Evolutionary conservation across 306 rosid genomes (phyloP).

Genomic region (Bauhinia variegata): DNA sequence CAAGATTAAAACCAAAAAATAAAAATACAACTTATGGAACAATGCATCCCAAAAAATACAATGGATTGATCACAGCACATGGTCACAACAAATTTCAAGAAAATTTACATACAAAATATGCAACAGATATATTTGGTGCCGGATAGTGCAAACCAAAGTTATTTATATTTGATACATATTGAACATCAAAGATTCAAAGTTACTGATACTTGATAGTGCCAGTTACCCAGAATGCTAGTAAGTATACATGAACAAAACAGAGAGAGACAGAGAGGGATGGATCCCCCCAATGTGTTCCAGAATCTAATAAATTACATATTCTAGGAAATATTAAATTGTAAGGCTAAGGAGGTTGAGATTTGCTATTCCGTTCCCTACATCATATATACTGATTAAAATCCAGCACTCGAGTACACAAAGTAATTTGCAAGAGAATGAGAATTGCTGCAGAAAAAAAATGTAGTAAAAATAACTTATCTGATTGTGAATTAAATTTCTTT

Average conservation of each 20-base stretch:
- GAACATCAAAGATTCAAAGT: neutral
- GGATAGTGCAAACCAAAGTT: too few relatives aligned
- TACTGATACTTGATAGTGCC: neutral
- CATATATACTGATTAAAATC: neutral
- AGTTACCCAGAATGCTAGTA: neutral
- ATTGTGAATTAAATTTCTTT: too few relatives aligned
- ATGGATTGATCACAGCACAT: conserved; percentile 1
- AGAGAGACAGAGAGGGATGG: neutral
- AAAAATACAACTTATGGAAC: neutral
- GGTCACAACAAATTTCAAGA: conserved; percentile 3
- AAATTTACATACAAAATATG: too few relatives aligned
- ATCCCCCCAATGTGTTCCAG: neutral
- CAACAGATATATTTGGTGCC: too few relatives aligned
- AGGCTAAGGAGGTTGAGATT: neutral
- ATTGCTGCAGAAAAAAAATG: conserved; percentile 4
- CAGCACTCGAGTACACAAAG: too few relatives aligned
- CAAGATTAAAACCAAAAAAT: neutral
- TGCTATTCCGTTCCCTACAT: neutral
- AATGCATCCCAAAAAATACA: neutral
- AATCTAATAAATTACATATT: conserved; percentile 20
- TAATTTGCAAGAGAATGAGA: too few relatives aligned
- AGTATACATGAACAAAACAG: neutral
- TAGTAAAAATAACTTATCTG: too few relatives aligned
- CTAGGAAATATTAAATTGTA: neutral
- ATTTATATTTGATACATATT: neutral